Base-by-base conservation (phyloP, 2,329 filamentous ascomycete species). In the Colletotrichum spaethianum region DNA sequence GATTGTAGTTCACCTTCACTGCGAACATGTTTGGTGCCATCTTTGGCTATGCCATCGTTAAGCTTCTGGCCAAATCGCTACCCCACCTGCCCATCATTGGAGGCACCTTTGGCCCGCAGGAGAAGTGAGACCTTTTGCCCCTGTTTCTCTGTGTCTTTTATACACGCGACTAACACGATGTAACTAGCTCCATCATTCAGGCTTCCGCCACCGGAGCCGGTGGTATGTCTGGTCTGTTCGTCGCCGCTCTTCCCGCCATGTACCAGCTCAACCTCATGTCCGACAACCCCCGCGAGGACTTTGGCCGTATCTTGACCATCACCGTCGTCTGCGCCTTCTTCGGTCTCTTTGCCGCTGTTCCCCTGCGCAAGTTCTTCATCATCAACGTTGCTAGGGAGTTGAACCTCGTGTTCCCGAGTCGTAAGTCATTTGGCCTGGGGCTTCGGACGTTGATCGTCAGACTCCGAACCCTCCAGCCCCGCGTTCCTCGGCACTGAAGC, bases 331-430 rank as follows among this genome's bases (percentile, higher is more conserved):
- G 88, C 70, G 88, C 87, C 12, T 90, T 91, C 80, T 92, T 91
- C 78, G 90, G 90, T 6, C 85, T 92, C 69, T 90, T 90, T 77
- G 90, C 91, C 73, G 87, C 88, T 55, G 90, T 89, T 0, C 89
- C 89, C 12, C 84, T 91, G 31, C 88, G 91, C 69, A 91, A 91
- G 77, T 92, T 93, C 83, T 92, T 92, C 83, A 87, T 92, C 79
- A 88, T 92, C 78, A 89, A 91, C 72, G 88, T 92, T 12, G 89
- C 89, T 2, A 84, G 89, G 12, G 89, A 91, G 79, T 80, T 91
- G 50, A 86, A 86, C 70, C 83, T 91, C 40, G 84, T 91, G 60
- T 91, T 91, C 79, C 89, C 89, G 1, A 87, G 88, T 0, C 80
- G 69, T 72, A 44, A 57, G 69, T 63, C 31, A 8, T 8, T 2